These are phyloP conservation scores for Volvox carteri DNA, from an alignment of 163 green algal genomes.

Conservation along the genomic window DNA sequence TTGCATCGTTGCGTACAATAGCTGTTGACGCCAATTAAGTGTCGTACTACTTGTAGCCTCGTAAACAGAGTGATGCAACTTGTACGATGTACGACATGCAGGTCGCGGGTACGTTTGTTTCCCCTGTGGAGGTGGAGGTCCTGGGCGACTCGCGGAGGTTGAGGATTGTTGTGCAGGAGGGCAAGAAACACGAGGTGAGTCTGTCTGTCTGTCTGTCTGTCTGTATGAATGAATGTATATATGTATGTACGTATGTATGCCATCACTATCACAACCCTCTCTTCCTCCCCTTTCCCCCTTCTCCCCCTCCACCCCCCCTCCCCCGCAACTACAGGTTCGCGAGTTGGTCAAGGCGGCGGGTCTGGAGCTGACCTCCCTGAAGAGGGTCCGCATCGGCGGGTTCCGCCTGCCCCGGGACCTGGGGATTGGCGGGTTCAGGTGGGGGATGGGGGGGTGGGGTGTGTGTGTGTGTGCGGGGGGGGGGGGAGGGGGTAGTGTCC, in stretches of 20 bases:
- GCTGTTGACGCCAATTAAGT: too few relatives aligned
- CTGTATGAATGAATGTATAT: not conserved
- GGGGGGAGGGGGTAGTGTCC: not conserved
- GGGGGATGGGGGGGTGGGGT: constrained; percentile 1
- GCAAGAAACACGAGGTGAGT: constrained; percentile 84
- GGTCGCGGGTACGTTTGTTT: constrained; percentile 56
- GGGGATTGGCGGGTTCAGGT: constrained; percentile 76
- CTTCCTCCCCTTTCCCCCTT: too few relatives aligned
- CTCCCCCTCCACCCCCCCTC: too few relatives aligned
- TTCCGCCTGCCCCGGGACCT: constrained; percentile 82
- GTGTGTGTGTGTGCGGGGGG: not conserved
- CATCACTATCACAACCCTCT: too few relatives aligned
- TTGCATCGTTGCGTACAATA: too few relatives aligned
- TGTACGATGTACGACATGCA: not conserved
- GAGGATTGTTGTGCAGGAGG: constrained; percentile 84
- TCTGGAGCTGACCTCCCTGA: constrained; percentile 84
- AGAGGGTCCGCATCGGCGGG: constrained; percentile 88
- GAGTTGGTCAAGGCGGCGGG: constrained; percentile 80
- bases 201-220: not conserved
- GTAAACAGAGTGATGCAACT: too few relatives aligned
- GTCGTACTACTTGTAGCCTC: too few relatives aligned
- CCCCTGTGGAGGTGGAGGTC: constrained; percentile 61
- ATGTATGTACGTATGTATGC: not conserved
- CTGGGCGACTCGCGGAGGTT: constrained; percentile 65
- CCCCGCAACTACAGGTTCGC: constrained; percentile 82